Conservation (phyloP, 1,139 yeast genomes). For the Yamadazyma dushanensis region DNA sequence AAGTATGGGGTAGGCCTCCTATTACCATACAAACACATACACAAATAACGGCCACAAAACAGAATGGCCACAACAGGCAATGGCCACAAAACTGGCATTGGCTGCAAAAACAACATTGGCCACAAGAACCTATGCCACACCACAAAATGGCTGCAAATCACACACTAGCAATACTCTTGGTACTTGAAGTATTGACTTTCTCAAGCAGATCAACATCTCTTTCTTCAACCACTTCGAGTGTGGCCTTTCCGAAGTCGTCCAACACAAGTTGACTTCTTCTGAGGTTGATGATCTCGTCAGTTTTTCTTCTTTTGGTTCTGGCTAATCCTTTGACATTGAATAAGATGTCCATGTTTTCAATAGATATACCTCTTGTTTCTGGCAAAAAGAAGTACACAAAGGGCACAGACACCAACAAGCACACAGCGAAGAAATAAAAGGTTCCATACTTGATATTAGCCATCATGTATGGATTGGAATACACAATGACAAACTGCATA, state of each 20-base stretch:
- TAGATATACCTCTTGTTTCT: slow-evolving; percentile 42
- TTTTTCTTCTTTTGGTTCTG: slow-evolving; percentile 8
- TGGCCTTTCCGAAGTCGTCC: slow-evolving; percentile 10
- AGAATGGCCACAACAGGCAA: too few species aligned
- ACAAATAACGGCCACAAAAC: too few species aligned
- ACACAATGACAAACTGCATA: slow-evolving; percentile 42
- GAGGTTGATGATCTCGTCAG: slow-evolving; percentile 11
- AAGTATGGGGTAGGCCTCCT: too few species aligned
- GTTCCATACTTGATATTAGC: slow-evolving; percentile 40
- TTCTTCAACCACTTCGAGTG: slow-evolving; percentile 6
- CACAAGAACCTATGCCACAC: not conserved
- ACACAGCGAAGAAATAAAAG: slow-evolving; percentile 40
- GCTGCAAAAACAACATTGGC: not conserved
- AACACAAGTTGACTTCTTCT: slow-evolving; percentile 9
- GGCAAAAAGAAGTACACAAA: slow-evolving; percentile 39
- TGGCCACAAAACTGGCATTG: too few species aligned
- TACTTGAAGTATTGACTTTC: slow-evolving; percentile 9
- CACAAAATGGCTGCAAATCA: not conserved
- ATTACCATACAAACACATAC: too few species aligned
- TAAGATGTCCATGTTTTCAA: slow-evolving; percentile 47
- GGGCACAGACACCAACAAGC: slow-evolving; percentile 34
- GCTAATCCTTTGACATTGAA: slow-evolving; percentile 20
- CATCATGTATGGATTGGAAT: slow-evolving; percentile 40
- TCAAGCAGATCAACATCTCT: slow-evolving; percentile 10
- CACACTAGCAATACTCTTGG: slow-evolving; percentile 31